These are phyloP conservation scores for Coccomyxa sp. DNA, from an alignment of 139 green algal genomes.

Conservation along the genomic window DNA sequence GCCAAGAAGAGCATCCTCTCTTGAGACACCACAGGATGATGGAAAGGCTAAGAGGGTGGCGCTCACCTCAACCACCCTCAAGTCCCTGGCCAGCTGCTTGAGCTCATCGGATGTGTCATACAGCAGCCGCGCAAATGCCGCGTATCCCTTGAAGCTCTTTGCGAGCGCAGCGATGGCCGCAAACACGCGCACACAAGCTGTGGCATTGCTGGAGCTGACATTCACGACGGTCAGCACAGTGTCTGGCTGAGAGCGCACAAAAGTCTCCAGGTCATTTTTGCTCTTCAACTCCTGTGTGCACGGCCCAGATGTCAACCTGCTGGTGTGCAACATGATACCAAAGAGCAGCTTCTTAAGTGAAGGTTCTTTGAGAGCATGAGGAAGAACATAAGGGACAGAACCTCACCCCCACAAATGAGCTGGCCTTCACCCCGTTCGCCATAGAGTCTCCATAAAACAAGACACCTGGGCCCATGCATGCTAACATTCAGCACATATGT, in stretches of 20 bases:
- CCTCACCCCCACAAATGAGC: constrained; percentile 30
- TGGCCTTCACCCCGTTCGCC: constrained; percentile 49
- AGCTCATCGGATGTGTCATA: constrained; percentile 33
- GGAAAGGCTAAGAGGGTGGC: neutral
- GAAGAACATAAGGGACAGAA: too few relatives aligned
- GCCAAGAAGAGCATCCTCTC: too few relatives aligned
- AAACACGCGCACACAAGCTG: constrained; percentile 60
- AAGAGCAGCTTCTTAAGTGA: too few relatives aligned
- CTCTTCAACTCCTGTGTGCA: constrained; percentile 43
- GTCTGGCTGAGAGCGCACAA: constrained; percentile 24
- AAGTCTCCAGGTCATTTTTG: constrained; percentile 38
- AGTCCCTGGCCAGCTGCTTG: constrained; percentile 32
- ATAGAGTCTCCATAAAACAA: constrained; percentile 61
- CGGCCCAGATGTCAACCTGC: neutral
- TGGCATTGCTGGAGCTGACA: constrained; percentile 27
- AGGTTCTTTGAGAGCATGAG: too few relatives aligned
- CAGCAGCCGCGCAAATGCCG: constrained; percentile 53
- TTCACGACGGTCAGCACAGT: constrained; percentile 45
- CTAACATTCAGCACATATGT: neutral
- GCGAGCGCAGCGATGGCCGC: constrained; percentile 75
- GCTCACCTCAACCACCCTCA: constrained; percentile 56
- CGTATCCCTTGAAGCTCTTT: constrained; percentile 60
- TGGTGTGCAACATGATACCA: too few relatives aligned
- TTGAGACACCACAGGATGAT: too few relatives aligned
- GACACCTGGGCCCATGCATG: constrained; percentile 32